Base-by-base conservation (phyloP, 177 flowering plant genomes). In the Tripterygium wilfordii region DNA sequence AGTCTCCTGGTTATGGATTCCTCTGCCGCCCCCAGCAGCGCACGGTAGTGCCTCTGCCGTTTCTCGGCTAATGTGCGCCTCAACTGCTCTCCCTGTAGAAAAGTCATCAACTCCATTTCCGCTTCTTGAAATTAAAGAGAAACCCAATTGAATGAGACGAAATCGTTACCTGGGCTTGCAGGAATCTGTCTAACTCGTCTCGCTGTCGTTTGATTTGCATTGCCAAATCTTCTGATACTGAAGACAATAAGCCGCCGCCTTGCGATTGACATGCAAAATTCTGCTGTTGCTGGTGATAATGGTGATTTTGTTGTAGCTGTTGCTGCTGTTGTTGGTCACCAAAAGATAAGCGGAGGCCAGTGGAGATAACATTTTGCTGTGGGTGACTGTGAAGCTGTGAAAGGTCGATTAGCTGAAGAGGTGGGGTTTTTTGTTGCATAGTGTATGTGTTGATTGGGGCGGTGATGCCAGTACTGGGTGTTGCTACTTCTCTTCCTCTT, bases 51-150 rank as follows among this genome's bases (percentile, higher is more conserved):
- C 40, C 77, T 57, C 57, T 65, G 75, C 56, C 83, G 36, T 41
- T 68, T 83, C 53, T 84, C 92, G 14, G 84, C 82, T 62, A 89
- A 68, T 31, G 78, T 61, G 44, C 76, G 89, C 72, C 83, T 61
- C 32, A 89, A 55, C 49, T 82, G 80, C 42, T 80, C 92, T 1
- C 71, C 83, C 97, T 89, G 68, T 3, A 1, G 1, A 3, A 16
- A 2, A 5, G 17, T 14, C 16, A 36, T 24, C 28, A n/a, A n/a
- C n/a, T n/a, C n/a, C n/a, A n/a, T n/a, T n/a, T n/a, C n/a, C n/a
- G n/a, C n/a, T n/a, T n/a, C n/a, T n/a, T n/a, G n/a, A n/a, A n/a
- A n/a, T n/a, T n/a, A 14, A 10, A 14, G 19, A 36, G 24, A 24
- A 18, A 33, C 51, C 40, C 57, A 54, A 29, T 61, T 23, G 17